Conservation (phyloP, 1,284 basidiomycete genomes). For the Trametes pubescens region DNA sequence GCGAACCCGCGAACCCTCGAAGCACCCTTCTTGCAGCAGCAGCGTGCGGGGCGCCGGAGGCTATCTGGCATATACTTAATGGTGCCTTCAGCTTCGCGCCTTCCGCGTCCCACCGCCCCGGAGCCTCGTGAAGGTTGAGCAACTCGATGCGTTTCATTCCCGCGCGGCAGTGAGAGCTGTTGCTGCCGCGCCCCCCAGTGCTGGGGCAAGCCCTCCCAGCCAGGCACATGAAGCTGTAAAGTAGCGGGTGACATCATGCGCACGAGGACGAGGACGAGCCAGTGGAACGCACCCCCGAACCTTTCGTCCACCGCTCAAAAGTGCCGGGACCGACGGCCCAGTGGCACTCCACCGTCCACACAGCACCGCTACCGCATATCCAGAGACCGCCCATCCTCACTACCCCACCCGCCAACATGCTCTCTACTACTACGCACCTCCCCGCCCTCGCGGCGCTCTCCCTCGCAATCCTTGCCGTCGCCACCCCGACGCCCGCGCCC, state of each 20-base stretch:
- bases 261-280: not conserved
- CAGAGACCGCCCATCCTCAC: not conserved
- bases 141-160: too few relatives aligned
- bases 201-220: not conserved
- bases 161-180: not conserved
- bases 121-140: not conserved
- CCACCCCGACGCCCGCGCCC: constrained; percentile 15
- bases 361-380: not conserved
- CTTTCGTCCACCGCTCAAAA: not conserved
- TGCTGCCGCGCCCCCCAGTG: not conserved
- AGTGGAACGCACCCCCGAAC: not conserved
- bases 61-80: not conserved
- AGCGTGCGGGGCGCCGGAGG: not conserved
- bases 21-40: not conserved
- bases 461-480: constrained; percentile 11
- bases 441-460: constrained; percentile 8
- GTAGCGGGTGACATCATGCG: not conserved
- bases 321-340: not conserved
- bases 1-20: not conserved
- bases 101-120: not conserved
- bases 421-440: not conserved
- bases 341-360: not conserved
- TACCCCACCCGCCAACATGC: not conserved
- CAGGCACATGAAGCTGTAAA: not conserved
- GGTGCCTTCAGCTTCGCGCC: not conserved